These are phyloP conservation scores for Polygonum maritimum DNA, from an alignment of 148 eudicot species.

Conservation along the genomic window DNA sequence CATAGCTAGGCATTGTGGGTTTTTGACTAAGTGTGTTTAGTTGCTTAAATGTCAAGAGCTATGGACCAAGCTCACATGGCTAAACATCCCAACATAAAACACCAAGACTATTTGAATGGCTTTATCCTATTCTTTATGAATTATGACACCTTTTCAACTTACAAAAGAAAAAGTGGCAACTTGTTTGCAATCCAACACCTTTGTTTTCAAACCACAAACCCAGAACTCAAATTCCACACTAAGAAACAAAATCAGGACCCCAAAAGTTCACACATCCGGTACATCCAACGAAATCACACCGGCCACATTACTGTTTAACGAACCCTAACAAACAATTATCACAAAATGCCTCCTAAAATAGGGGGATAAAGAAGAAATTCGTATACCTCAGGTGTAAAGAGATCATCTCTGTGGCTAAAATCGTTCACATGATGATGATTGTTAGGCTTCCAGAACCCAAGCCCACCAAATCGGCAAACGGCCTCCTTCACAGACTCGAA, in stretches of 20 bases:
- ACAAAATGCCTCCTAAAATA: background rate
- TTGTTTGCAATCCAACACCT: background rate
- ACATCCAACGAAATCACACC: background rate
- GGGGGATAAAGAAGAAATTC: background rate
- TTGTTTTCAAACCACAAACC: background rate
- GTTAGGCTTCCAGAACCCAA: conserved; percentile 75
- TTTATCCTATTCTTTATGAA: background rate
- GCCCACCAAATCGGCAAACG: conserved; percentile 71
- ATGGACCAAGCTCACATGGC: background rate
- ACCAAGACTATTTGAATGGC: background rate
- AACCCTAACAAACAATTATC: background rate
- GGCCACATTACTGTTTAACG: background rate
- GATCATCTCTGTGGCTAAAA: background rate
- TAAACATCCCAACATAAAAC: background rate
- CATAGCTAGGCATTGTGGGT: background rate
- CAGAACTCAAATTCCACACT: background rate
- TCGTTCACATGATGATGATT: conserved; percentile 10
- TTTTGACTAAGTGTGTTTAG: background rate
- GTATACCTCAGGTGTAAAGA: conserved; percentile 4
- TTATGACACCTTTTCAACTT: background rate
- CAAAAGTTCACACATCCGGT: background rate
- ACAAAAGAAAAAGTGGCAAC: background rate
- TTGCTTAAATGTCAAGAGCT: background rate
- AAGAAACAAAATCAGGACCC: background rate
- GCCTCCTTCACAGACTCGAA: conserved; percentile 94